Evolutionary conservation across 139 green algal genomes (phyloP), one percentile per base, ranked within the genome.

Genomic region (Pleodorina starrii): DNA sequence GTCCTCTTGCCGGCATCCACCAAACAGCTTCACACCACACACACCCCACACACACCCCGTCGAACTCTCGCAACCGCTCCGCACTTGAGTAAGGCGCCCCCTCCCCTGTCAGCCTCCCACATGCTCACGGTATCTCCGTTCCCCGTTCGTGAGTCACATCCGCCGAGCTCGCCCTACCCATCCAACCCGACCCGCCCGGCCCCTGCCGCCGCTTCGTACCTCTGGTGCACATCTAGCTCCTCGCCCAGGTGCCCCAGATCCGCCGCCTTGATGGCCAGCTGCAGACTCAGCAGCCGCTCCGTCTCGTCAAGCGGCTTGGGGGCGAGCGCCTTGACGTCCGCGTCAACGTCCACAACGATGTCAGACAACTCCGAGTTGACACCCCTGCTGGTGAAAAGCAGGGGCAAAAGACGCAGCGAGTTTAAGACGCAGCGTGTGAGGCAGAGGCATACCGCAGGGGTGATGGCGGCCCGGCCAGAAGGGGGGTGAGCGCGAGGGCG

Each of bases 171-270:
- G 5, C 3, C 54, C 7, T 12, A 66, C 7, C 7, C 54, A 27
- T 66, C 6, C 6, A 9, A 4, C 3, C 5, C 54, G 54, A 66
- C 51, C 14, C 17, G 9, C 9, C 7, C 7, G 6, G 2, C 54
- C 6, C 5, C 54, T 66, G 6, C 54, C 6, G 5, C 54, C 9
- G 7, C 5, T 4, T 0, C 78, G 23, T 23, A 95, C 44, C 85
- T 69, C 46, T 85, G 57, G 84, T 96, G 93, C 76, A 93, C 88
- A 1, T 86, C 54, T 2, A 86, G 75, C 27, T 78, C n/a, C 10
- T 80, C 86, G 32, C 91, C 86, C 50, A 94, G 38, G 82, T 96
- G 93, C 2, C 92, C 90, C 19, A 91, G 36, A 77, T 91, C 89
- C 14, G 88, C 88, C 10, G 35, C 57, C 73, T 91, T 91, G 40